Evolutionary conservation across 208 protist genomes (phyloP).

Genomic region (Trypanosoma congolense): DNA sequence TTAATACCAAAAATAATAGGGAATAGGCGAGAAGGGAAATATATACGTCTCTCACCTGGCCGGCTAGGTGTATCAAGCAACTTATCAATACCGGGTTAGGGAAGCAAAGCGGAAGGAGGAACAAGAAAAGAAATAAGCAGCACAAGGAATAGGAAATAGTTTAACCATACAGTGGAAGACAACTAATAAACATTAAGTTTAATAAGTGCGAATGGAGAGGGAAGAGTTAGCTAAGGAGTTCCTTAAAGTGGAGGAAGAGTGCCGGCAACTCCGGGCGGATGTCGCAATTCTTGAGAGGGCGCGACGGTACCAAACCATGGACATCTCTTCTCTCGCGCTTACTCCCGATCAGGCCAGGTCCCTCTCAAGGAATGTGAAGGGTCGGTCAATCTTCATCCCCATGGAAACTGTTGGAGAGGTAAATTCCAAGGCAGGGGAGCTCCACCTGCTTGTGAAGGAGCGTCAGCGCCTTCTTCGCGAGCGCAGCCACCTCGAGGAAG

Average conservation of each 20-base stretch:
- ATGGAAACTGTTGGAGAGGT: conserved; percentile 58
- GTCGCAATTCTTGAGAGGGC: conserved; percentile 46
- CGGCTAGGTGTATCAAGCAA: no score
- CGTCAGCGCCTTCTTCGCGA: conserved; percentile 32
- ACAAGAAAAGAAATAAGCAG: neutral
- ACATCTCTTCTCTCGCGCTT: conserved; percentile 12
- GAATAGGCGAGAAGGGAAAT: no score
- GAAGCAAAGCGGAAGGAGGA: no score
- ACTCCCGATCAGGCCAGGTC: conserved; percentile 12
- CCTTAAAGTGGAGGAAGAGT: conserved; percentile 44
- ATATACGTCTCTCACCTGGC: no score
- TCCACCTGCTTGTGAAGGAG: conserved; percentile 23
- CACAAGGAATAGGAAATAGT: no score
- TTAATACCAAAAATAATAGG: no score
- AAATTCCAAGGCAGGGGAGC: conserved; percentile 40
- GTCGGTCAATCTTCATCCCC: conserved; percentile 23
- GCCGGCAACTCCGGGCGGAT: conserved; percentile 55
- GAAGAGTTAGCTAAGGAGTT: conserved; percentile 41
- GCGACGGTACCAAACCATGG: conserved; percentile 28
- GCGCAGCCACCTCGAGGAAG: conserved; percentile 24
- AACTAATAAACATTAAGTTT: no score
- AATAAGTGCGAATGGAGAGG: conserved; percentile 7
- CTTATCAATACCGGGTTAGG: no score
- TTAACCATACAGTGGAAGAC: no score
- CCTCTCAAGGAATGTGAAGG: conserved; percentile 8